These are phyloP conservation scores for Cicer bijugum DNA, from an alignment of 306 rosid species.

Conservation along the genomic window DNA sequence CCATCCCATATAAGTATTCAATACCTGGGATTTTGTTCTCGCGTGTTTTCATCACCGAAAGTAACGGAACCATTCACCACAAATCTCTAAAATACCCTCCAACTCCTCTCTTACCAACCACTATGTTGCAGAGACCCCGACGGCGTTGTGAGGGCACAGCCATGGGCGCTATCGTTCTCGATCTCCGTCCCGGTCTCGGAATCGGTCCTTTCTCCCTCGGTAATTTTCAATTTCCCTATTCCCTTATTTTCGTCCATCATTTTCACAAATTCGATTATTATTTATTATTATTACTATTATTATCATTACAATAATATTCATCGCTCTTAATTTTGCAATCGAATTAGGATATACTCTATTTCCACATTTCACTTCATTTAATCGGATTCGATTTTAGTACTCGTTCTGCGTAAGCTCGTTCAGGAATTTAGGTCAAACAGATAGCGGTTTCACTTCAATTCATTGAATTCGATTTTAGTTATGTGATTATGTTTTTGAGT, in stretches of 20 bases:
- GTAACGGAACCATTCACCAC: conserved; percentile 43
- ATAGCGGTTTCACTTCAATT: too few relatives aligned
- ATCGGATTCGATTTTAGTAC: neutral
- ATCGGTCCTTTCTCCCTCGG: conserved; percentile 92
- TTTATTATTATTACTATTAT: neutral
- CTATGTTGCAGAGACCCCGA: conserved; percentile 79
- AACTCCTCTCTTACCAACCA: conserved; percentile 7
- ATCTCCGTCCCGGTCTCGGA: conserved; percentile 89
- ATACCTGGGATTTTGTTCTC: neutral
- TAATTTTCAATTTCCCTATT: conserved; percentile 33
- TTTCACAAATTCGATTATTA: neutral
- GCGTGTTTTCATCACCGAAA: conserved; percentile 49
- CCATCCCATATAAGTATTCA: conserved; percentile 40
- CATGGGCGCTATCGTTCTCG: conserved; percentile 98
- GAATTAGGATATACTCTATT: neutral
- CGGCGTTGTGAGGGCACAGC: conserved; percentile 99
- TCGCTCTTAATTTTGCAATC: conserved; percentile 22
- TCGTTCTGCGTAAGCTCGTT: conserved; percentile 17
- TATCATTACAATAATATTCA: neutral
- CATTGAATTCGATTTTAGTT: neutral
- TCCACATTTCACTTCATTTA: neutral
- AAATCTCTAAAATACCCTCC: conserved; percentile 31
- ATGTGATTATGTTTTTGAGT: neutral
- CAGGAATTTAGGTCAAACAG: conserved; percentile 25
- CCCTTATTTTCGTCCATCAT: neutral